Conservation (phyloP, 2,329 filamentous ascomycete species). For the Penicillium sp. region DNA sequence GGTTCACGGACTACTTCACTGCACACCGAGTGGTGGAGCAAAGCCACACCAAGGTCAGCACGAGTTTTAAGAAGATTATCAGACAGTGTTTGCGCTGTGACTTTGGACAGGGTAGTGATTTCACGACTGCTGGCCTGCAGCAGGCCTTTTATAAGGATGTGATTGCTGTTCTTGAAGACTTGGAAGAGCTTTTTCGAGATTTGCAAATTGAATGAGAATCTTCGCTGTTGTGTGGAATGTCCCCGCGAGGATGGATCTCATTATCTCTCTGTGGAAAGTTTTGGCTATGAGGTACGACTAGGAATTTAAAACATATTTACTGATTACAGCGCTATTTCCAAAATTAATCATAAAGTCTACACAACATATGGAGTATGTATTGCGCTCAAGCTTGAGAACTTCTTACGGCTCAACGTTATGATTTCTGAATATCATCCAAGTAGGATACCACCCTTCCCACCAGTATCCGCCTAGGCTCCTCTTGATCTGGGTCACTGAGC, state of each 20-base stretch:
- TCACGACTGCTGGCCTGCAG: slow-evolving; percentile 9
- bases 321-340: too few species aligned
- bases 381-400: too few species aligned
- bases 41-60: not conserved
- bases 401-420: slow-evolving; percentile 1
- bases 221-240: too few species aligned
- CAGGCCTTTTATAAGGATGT: slow-evolving; percentile 14
- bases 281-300: too few species aligned
- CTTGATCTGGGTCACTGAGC: slow-evolving; percentile 33
- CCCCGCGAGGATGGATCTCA: too few species aligned
- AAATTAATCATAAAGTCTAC: too few species aligned
- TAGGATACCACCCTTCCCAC: slow-evolving; percentile 55
- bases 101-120: slow-evolving; percentile 12
- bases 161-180: slow-evolving; percentile 9
- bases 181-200: slow-evolving; percentile 2
- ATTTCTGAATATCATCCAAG: slow-evolving; percentile 36
- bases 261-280: too few species aligned
- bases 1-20: slow-evolving; percentile 9
- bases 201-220: slow-evolving; percentile 4
- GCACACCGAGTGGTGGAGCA: slow-evolving; percentile 5
- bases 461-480: slow-evolving; percentile 51
- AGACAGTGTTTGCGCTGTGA: slow-evolving; percentile 13
- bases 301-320: too few species aligned
- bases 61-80: slow-evolving; percentile 7
- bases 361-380: too few species aligned